Percentiles rank a stretch among this genome's conserved stretches.
phyloP scores from a whole-genome alignment of 2,329 filamentous ascomycete species.

The Colletotrichum trifolii region DNA sequence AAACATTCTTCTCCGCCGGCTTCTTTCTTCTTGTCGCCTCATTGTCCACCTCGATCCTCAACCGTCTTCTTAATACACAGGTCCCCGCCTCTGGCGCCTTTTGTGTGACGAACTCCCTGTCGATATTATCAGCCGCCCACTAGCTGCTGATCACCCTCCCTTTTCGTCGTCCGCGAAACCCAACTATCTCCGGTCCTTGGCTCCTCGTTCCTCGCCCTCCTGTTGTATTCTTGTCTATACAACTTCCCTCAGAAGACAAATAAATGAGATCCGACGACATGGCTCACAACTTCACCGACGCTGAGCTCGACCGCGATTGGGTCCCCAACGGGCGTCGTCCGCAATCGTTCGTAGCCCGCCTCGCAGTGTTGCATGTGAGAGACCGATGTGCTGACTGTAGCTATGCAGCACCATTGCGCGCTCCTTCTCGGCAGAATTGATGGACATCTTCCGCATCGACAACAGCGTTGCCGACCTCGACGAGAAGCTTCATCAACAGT shows the following conservation, averaged over 20 bases:
- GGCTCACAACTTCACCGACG: slow-evolving; percentile 62
- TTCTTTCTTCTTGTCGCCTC: slow-evolving; percentile 14
- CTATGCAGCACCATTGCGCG: slow-evolving; percentile 80
- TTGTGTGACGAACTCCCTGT: slow-evolving; percentile 27
- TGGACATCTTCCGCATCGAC: slow-evolving; percentile 90
- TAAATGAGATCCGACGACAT: slow-evolving; percentile 22
- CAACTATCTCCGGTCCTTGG: neutral
- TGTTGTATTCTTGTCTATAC: slow-evolving; percentile 7
- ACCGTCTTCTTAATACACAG: slow-evolving; percentile 8
- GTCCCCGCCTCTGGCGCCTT: slow-evolving; percentile 4
- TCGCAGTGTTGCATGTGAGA: slow-evolving; percentile 69
- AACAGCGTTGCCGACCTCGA: slow-evolving; percentile 79
- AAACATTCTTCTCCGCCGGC: slow-evolving; percentile 5
- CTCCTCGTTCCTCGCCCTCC: slow-evolving; percentile 7
- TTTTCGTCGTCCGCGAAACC: slow-evolving; percentile 29
- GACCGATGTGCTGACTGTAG: slow-evolving; percentile 5
- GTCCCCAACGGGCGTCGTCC: slow-evolving; percentile 81
- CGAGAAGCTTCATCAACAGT: slow-evolving; percentile 85
- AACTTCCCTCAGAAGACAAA: neutral
- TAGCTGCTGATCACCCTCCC: slow-evolving; percentile 34
- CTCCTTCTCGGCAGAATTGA: slow-evolving; percentile 86
- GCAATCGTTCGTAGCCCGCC: slow-evolving; percentile 77
- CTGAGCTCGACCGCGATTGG: slow-evolving; percentile 81
- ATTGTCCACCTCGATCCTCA: neutral
- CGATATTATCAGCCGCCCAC: slow-evolving; percentile 27